Evolutionary conservation across 208 protist genomes (phyloP).

Genomic region (Trypanosoma conorhini): DNA sequence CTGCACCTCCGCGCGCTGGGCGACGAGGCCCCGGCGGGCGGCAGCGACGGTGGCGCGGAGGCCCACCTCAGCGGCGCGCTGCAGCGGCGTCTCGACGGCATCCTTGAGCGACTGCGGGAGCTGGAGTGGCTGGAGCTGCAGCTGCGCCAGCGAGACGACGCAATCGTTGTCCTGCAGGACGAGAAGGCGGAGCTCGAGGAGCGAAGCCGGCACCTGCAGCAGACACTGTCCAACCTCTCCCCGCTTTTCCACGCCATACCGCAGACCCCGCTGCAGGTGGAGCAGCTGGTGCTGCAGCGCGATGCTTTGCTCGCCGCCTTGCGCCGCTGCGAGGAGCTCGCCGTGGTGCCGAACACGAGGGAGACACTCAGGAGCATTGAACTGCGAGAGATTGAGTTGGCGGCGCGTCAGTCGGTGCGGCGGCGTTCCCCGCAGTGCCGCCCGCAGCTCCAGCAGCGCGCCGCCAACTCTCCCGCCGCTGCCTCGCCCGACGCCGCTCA

Average conservation of each 20-base stretch:
- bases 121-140: slow-evolving; percentile 14
- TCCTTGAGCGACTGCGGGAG: not conserved
- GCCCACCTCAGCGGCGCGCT: not conserved
- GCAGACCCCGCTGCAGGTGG: slow-evolving; percentile 9
- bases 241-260: slow-evolving; percentile 11
- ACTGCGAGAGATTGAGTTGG: slow-evolving; percentile 16
- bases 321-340: slow-evolving; percentile 8
- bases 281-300: slow-evolving; percentile 19
- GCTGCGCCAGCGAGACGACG: slow-evolving; percentile 11
- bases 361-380: slow-evolving; percentile 3
- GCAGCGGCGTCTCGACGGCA: not conserved
- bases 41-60: not conserved
- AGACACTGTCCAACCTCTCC: slow-evolving; percentile 22
- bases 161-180: slow-evolving; percentile 13
- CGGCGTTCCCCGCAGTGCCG: not conserved
- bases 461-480: not conserved
- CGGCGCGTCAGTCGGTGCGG: not conserved
- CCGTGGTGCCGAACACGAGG: slow-evolving; percentile 8
- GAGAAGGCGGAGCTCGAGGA: slow-evolving; percentile 15
- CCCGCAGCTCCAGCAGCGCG: not conserved
- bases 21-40: not conserved
- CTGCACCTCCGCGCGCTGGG: not conserved
- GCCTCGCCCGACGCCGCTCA: too few relatives aligned
- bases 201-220: slow-evolving; percentile 8
- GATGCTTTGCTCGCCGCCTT: slow-evolving; percentile 15